Evolutionary conservation across 768 basidiomycete genomes (phyloP).

Genomic region (Astraeus odoratus): DNA sequence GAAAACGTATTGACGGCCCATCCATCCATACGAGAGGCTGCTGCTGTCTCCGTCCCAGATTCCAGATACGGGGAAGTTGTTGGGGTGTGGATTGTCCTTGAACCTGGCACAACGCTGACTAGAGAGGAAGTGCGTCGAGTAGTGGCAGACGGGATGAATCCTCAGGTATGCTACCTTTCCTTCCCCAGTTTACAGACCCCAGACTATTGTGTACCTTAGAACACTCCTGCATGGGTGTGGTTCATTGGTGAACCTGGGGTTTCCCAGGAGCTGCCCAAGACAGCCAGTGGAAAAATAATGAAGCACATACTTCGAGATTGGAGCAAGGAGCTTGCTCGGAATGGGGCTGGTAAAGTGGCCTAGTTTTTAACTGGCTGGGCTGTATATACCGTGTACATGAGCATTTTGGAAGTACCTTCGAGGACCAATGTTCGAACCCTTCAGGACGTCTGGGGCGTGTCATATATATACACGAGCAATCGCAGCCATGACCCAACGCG

Average conservation of each 20-base stretch:
- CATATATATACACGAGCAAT: too few species aligned
- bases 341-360: slow-evolving; percentile 27
- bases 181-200: slow-evolving; percentile 1
- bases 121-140: slow-evolving; percentile 46
- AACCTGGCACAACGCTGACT: slow-evolving; percentile 30
- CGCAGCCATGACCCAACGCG: too few species aligned
- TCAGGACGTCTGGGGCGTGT: too few species aligned
- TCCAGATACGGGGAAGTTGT: slow-evolving; percentile 68
- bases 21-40: slow-evolving; percentile 59
- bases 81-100: slow-evolving; percentile 68
- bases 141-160: slow-evolving; percentile 63
- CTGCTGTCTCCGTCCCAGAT: slow-evolving; percentile 68
- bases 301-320: slow-evolving; percentile 71
- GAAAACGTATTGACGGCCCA: slow-evolving; percentile 63
- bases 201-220: slow-evolving; percentile 35
- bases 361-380: too few species aligned
- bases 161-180: slow-evolving; percentile 47
- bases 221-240: slow-evolving; percentile 79
- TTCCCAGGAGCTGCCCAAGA: slow-evolving; percentile 64
- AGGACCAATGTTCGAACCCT: too few species aligned
- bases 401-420: too few species aligned
- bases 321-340: slow-evolving; percentile 49
- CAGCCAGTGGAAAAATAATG: slow-evolving; percentile 82
- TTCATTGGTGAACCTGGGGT: slow-evolving; percentile 64
- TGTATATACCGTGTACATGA: too few species aligned